A percentile compares a stretch with the other conserved stretches of the same genome.
These are phyloP conservation scores for Cystobasidium ongulense DNA, from an alignment of 768 basidiomycete species.

Conservation along the genomic window DNA sequence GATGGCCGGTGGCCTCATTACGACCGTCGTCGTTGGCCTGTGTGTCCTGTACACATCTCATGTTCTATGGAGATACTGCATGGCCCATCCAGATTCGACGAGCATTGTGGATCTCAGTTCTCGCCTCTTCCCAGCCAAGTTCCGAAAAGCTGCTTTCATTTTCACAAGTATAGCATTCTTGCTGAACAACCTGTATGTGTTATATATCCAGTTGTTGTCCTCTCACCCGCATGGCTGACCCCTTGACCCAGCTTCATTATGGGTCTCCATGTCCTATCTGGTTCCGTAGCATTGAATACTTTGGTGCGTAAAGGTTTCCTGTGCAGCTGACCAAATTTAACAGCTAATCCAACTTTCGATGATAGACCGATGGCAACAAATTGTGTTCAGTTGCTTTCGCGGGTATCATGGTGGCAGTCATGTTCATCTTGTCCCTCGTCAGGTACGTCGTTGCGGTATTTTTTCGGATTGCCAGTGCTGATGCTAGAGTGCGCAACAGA, in stretches of 20 bases:
- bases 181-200: conserved; percentile 34
- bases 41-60: conserved; percentile 35
- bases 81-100: conserved; percentile 31
- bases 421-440: conserved; percentile 15
- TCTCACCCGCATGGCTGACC: conserved; percentile 44
- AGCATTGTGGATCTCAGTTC: conserved; percentile 7
- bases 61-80: conserved; percentile 39
- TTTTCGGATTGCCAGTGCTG: neutral
- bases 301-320: too few species aligned
- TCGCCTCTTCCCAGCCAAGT: neutral
- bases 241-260: conserved; percentile 54
- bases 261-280: conserved; percentile 50
- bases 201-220: neutral
- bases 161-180: conserved; percentile 36
- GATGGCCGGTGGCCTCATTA: conserved; percentile 31
- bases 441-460: neutral
- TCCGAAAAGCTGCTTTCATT: conserved; percentile 12
- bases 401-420: conserved; percentile 42
- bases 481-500: conserved; percentile 36
- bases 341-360: conserved; percentile 41
- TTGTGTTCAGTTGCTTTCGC: conserved; percentile 48
- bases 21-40: conserved; percentile 31
- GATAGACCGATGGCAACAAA: conserved; percentile 45
- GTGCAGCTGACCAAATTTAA: too few species aligned
- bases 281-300: conserved; percentile 50